These are phyloP conservation scores for Strobilomyces echinocephalus DNA, from an alignment of 768 basidiomycete genomes.

Conservation along the genomic window DNA sequence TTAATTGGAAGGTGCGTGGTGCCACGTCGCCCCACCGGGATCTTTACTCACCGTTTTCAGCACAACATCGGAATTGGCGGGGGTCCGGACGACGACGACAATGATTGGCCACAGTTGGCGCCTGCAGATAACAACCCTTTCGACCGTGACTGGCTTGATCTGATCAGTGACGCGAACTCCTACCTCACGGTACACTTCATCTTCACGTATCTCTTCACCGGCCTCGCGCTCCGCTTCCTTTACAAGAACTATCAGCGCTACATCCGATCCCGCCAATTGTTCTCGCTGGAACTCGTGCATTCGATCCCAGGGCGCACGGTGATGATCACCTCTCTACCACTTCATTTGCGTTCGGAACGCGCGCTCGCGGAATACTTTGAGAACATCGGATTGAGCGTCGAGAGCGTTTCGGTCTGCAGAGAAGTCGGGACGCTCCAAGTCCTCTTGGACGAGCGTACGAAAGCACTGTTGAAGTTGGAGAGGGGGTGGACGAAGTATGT, in stretches of 20 bases:
- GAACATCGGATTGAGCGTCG: conserved; percentile 78
- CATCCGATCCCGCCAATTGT: conserved; percentile 86
- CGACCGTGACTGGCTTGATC: conserved; percentile 71
- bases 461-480: conserved; percentile 77
- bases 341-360: conserved; percentile 79
- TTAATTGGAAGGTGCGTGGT: conserved; percentile 79
- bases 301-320: conserved; percentile 93
- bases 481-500: conserved; percentile 85
- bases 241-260: conserved; percentile 87
- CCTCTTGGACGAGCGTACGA: conserved; percentile 74
- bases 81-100: conserved; percentile 34
- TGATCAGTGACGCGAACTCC: conserved; percentile 85
- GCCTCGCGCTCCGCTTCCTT: conserved; percentile 79
- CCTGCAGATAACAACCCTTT: conserved; percentile 28
- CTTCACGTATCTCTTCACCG: conserved; percentile 92
- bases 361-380: conserved; percentile 93
- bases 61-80: conserved; percentile 71
- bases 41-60: conserved; percentile 32
- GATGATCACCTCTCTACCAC: conserved; percentile 78
- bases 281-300: conserved; percentile 90
- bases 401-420: conserved; percentile 86
- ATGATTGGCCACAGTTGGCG: conserved; percentile 43
- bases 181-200: conserved; percentile 85
- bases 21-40: not conserved
- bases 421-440: conserved; percentile 71